Evolutionary conservation across 306 rosid genomes (phyloP).

Genomic region (Ammopiptanthus mongolicus): DNA sequence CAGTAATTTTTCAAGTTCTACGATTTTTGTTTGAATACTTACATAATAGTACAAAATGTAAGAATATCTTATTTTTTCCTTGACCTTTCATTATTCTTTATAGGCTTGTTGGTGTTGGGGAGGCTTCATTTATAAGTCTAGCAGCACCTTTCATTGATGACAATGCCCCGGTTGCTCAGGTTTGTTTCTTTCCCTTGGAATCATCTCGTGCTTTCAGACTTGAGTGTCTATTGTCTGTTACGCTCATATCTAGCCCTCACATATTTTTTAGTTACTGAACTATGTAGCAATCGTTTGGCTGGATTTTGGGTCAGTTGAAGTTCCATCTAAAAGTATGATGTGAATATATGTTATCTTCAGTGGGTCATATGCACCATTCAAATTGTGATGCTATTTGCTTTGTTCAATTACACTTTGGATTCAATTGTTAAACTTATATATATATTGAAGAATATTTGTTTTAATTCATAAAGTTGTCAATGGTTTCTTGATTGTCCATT

Average conservation of each 20-base stretch:
- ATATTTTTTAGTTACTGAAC: slow-evolving; percentile 1
- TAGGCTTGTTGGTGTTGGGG: slow-evolving; percentile 94
- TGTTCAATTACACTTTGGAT: not conserved
- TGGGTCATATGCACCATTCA: slow-evolving; percentile 7
- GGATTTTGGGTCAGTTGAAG: not conserved
- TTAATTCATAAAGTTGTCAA: not conserved
- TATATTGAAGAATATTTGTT: not conserved
- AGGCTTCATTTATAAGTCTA: slow-evolving; percentile 96
- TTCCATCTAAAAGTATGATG: not conserved
- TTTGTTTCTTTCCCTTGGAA: slow-evolving; percentile 26
- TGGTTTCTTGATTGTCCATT: not conserved
- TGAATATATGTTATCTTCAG: not conserved
- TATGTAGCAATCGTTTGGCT: not conserved
- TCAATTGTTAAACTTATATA: not conserved
- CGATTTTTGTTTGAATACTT: not conserved
- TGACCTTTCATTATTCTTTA: slow-evolving; percentile 5
- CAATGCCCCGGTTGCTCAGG: slow-evolving; percentile 78
- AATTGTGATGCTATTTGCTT: not conserved
- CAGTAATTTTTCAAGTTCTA: not conserved
- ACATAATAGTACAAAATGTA: not conserved
- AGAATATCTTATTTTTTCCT: not conserved
- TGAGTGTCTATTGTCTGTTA: not conserved
- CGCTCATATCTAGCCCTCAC: not conserved
- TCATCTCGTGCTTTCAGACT: slow-evolving; percentile 2
- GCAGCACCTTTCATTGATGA: slow-evolving; percentile 98